Evolutionary conservation across 495 filamentous ascomycete species (phyloP).

Genomic region (Aspergillus biplanus): DNA sequence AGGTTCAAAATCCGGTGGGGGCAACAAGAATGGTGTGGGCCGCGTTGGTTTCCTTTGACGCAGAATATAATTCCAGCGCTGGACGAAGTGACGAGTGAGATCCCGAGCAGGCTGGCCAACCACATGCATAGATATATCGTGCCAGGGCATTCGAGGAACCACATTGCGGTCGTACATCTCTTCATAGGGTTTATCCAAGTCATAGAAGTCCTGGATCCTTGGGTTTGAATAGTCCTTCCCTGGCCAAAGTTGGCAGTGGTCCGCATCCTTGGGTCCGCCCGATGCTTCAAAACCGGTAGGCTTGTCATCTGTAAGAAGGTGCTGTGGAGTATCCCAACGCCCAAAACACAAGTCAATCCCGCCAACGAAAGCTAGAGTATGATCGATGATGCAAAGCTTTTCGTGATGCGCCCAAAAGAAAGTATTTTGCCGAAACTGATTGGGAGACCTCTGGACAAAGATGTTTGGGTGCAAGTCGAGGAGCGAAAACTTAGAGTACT

Average conservation of each 20-base stretch:
- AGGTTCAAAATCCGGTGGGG: slow-evolving; percentile 86
- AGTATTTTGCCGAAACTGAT: slow-evolving; percentile 98
- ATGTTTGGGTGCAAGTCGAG: slow-evolving; percentile 96
- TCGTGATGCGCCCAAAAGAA: slow-evolving; percentile 99
- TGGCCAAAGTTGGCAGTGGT: slow-evolving; percentile 95
- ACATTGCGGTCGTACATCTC: slow-evolving; percentile 97
- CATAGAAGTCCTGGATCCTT: slow-evolving; percentile 91
- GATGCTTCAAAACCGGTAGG: slow-evolving; percentile 88
- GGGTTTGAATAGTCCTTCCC: slow-evolving; percentile 99
- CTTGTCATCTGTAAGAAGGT: slow-evolving; percentile 89
- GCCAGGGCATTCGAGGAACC: slow-evolving; percentile 96
- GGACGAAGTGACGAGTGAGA: slow-evolving; percentile 95
- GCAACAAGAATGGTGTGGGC: slow-evolving; percentile 90
- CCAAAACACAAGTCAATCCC: slow-evolving; percentile 98
- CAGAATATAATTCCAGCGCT: slow-evolving; percentile 97
- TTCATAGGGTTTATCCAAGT: slow-evolving; percentile 91
- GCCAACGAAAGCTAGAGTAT: slow-evolving; percentile 93
- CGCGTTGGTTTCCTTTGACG: slow-evolving; percentile 92
- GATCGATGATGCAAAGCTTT: slow-evolving; percentile 94
- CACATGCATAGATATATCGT: slow-evolving; percentile 98
- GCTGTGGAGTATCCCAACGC: slow-evolving; percentile 94
- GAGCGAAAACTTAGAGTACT: slow-evolving; percentile 97
- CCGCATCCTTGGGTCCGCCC: slow-evolving; percentile 79
- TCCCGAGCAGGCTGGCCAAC: slow-evolving; percentile 95
- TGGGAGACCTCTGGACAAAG: slow-evolving; percentile 92